Evolutionary conservation across 2,329 filamentous ascomycete species (phyloP).

Genomic region (Colletotrichum lini): DNA sequence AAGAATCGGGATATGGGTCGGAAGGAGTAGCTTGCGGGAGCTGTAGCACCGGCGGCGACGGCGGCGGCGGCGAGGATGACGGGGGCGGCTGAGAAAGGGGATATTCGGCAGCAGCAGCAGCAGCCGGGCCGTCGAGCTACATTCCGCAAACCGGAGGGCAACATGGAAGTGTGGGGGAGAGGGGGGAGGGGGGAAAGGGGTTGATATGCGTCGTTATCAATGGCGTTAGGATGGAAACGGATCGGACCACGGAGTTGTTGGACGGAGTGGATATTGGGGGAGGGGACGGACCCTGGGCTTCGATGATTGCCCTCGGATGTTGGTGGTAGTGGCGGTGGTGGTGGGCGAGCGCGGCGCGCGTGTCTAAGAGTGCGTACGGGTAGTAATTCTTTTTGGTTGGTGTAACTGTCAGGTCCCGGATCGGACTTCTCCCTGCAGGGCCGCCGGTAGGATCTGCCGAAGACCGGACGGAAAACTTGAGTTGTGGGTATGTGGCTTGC

Average conservation of each 20-base stretch:
- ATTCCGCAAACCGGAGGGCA: conserved; percentile 41
- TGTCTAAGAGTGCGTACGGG: neutral
- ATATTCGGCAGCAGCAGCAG: conserved; percentile 39
- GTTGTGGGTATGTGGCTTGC: conserved; percentile 35
- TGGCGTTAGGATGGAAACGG: conserved; percentile 33
- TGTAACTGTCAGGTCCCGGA: conserved; percentile 31
- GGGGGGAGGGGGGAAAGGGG: conserved; percentile 42
- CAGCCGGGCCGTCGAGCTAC: conserved; percentile 43
- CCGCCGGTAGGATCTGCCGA: conserved; percentile 39
- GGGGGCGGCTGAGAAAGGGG: conserved; percentile 32
- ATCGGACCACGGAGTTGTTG: conserved; percentile 36
- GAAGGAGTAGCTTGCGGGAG: conserved; percentile 5
- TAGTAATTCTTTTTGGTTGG: conserved; percentile 6
- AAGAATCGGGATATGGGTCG: conserved; percentile 29
- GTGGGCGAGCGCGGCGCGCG: conserved; percentile 14
- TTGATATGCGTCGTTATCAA: conserved; percentile 41
- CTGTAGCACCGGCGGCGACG: conserved; percentile 36
- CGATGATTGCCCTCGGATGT: conserved; percentile 37
- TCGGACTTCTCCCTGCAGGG: conserved; percentile 39
- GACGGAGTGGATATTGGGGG: conserved; percentile 31
- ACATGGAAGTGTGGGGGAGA: conserved; percentile 43
- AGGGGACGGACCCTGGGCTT: conserved; percentile 37
- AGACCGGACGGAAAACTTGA: conserved; percentile 42
- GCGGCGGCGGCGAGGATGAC: conserved; percentile 41
- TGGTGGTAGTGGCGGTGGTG: conserved; percentile 28